These are phyloP conservation scores for Effrenium voratum DNA, from an alignment of 73 alveolate species.

Conservation along the genomic window DNA sequence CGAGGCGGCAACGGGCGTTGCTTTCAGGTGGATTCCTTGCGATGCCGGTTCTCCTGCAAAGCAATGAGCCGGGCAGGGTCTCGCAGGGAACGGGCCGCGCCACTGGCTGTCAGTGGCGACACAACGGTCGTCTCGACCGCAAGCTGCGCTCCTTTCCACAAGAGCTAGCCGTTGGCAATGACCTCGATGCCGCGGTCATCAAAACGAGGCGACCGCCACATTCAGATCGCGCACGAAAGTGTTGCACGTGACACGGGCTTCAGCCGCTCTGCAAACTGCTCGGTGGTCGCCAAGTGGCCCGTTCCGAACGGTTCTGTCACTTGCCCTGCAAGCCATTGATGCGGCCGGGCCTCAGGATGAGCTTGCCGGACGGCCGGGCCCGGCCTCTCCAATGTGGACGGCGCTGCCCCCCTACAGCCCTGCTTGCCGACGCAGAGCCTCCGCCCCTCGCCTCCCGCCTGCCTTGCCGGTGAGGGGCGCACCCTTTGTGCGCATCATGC, in stretches of 20 bases:
- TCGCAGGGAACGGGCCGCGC: not conserved
- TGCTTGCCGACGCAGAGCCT: no score
- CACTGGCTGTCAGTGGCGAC: not conserved
- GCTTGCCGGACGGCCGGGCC: no score
- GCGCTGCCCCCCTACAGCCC: no score
- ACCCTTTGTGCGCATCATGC: no score
- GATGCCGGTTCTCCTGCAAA: not conserved
- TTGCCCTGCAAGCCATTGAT: no score
- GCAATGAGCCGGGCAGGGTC: not conserved
- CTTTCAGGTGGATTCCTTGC: not conserved
- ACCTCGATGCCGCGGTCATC: not conserved
- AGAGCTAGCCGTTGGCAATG: not conserved
- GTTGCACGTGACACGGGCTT: not conserved
- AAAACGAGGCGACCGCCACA: not conserved
- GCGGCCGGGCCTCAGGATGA: no score
- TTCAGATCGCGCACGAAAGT: not conserved
- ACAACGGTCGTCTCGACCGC: not conserved
- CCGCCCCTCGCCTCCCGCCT: no score
- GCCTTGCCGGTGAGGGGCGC: no score
- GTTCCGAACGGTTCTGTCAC: no score
- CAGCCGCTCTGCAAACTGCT: not conserved
- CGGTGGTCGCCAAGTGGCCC: not conserved
- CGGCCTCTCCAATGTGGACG: no score
- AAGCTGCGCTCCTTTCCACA: not conserved
- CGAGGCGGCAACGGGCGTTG: not conserved